Base-by-base conservation (phyloP, 495 filamentous ascomycete genomes). In the Xanthoparmelia taractica region DNA sequence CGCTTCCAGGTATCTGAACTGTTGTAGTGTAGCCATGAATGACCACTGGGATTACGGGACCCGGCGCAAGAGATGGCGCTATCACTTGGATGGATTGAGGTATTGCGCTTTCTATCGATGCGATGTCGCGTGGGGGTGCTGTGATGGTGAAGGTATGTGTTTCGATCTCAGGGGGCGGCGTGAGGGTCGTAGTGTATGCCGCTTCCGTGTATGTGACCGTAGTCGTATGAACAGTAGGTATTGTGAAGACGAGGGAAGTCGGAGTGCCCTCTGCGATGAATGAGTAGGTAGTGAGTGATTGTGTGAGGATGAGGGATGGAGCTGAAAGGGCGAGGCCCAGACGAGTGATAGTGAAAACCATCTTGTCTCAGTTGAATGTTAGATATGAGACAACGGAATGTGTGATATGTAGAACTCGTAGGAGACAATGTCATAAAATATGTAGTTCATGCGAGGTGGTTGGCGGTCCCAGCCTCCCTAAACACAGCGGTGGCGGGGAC, bases 321-420 rank as follows among this genome's bases (percentile, higher is more conserved):
- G 60, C 56, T 7, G 29, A 38, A 6, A 56, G 36, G 43, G 65
- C 54, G 40, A 68, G 59, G 66, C 56, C 59, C 40, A 70, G 38
- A 58, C 63, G 60, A 43, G 63, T 45, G 25, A 65, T 58, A 15
- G 64, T 56, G 52, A 65, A 66, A 40, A 66, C 61, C 68, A 70
- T 70, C 37, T 52, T 67, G 58, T n/a, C n/a, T n/a, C n/a, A n/a
- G n/a, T n/a, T n/a, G n/a, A n/a, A n/a, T n/a, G n/a, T n/a, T n/a
- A n/a, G n/a, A n/a, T n/a, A n/a, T 58, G 47, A 41, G 37, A 34
- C 38, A 27, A 50, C 0, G 4, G 25, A 41, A 31, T 27, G 5
- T 58, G 58, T 40, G n/a, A n/a, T n/a, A n/a, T n/a, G n/a, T n/a
- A n/a, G n/a, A n/a, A n/a, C n/a, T n/a, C 43, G 52, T 31, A n/a